Evolutionary conservation across 1,284 basidiomycete species (phyloP).

Genomic region (Porodaedalea pini): DNA sequence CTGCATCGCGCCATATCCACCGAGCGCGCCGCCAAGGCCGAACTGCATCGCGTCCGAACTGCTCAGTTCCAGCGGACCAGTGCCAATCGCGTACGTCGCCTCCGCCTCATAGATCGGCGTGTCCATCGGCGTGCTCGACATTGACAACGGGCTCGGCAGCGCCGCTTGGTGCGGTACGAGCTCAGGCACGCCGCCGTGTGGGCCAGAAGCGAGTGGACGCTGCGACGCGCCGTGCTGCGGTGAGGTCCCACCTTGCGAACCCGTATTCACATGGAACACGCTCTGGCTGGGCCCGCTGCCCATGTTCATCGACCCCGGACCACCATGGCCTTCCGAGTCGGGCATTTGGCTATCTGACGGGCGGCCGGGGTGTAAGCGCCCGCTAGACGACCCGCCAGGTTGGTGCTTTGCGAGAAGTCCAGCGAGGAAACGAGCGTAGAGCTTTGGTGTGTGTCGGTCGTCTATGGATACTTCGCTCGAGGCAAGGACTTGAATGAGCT

Average conservation of each 20-base stretch:
- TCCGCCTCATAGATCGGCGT: constrained; percentile 43
- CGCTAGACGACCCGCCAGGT: constrained; percentile 47
- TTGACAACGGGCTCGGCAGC: constrained; percentile 14
- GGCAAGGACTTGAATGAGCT: constrained; percentile 66
- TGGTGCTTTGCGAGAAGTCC: constrained; percentile 64
- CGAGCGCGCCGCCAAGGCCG: constrained; percentile 11
- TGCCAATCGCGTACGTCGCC: constrained; percentile 36
- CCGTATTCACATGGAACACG: constrained; percentile 16
- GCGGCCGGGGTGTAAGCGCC: constrained; percentile 24
- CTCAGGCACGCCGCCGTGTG: constrained; percentile 9
- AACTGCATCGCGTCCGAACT: constrained; percentile 16
- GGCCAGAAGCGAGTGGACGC: neutral
- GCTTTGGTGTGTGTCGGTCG: constrained; percentile 74
- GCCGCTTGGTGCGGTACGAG: constrained; percentile 28
- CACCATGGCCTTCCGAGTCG: constrained; percentile 28
- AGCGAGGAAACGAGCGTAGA: constrained; percentile 77
- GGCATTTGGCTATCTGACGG: constrained; percentile 31
- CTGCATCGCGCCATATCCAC: constrained; percentile 25
- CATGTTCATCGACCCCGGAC: constrained; percentile 3
- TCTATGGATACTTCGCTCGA: constrained; percentile 77
- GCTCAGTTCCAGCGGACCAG: constrained; percentile 19
- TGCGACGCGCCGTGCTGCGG: constrained; percentile 13
- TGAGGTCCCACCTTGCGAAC: constrained; percentile 11
- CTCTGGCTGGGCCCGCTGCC: constrained; percentile 35
- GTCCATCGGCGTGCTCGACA: constrained; percentile 22